Base-by-base conservation (phyloP, 2,329 filamentous ascomycete species). In the Diplodia corticola region DNA sequence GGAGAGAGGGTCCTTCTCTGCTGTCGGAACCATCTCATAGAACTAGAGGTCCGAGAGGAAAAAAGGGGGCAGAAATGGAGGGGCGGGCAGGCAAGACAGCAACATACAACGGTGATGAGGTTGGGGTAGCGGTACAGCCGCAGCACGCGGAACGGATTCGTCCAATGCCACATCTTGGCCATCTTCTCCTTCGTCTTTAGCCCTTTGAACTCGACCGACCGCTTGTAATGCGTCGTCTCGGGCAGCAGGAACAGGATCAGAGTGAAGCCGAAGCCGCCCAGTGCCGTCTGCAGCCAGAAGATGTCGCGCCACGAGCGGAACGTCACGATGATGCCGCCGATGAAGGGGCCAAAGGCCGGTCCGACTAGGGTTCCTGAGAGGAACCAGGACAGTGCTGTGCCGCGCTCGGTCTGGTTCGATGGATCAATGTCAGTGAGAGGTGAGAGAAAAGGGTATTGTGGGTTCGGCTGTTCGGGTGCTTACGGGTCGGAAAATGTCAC, bases 271-370 rank as follows among this genome's bases (percentile, higher is more conserved):
- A 84, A 73, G 1, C 85, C 89, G 0, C 88, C 88, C 5, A 92
- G 81, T 0, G 85, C 90, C 0, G 88, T 87, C 73, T 93, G 90
- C 0, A 93, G 80, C 88, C 89, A 93, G 79, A 92, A 93, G 63
- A 93, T 91, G 49, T 86, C 85, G 20, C 89, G 83, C 91, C 91
- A 94, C 2, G 83, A 85, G 6, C 83, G 82, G 76, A 87, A 92
- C 0, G 90, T 93, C 17, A 93, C 89, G 60, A 94, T 91, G 51
- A 92, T 87, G 26, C 90, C 91, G 64, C 91, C 87, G 10, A 93
- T 80, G 71, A 92, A 90, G 0, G 87, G 86, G 1, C 90, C 89
- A 72, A 90, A 82, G 0, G 87, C 88, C 6, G 91, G 90, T 0
- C 90, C 91, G 53, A 92, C 86, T 0, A 93, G 80, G 0, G 88